phyloP scores from a whole-genome alignment of 2,329 filamentous ascomycete species.

The Colletotrichum acutatum region DNA sequence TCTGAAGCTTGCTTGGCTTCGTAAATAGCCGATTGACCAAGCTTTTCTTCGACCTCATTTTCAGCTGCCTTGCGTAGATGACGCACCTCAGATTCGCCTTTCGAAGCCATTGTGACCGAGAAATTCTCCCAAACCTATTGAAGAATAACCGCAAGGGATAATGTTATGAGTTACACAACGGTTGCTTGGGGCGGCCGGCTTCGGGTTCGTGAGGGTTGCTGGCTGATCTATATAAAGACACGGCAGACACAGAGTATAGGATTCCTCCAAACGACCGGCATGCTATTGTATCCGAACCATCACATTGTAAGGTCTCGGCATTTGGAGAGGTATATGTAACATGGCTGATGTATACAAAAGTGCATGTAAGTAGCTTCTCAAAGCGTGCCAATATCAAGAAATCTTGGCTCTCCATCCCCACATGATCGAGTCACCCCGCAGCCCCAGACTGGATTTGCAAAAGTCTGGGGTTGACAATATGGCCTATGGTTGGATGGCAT shows the following conservation, averaged over 20 bases:
- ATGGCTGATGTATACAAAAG: not conserved
- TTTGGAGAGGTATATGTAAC: not conserved
- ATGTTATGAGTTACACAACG: not conserved
- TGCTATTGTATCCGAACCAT: constrained; percentile 1
- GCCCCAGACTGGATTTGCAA: not conserved
- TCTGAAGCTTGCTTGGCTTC: constrained; percentile 32
- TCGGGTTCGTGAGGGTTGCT: not conserved
- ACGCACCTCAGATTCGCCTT: constrained; percentile 14
- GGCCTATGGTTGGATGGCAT: not conserved
- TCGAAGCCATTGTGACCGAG: constrained; percentile 3
- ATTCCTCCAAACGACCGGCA: not conserved
- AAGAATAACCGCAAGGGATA: not conserved
- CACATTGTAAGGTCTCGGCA: not conserved
- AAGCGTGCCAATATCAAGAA: not conserved
- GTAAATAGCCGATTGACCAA: constrained; percentile 25
- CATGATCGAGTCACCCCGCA: not conserved
- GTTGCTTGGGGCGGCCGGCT: not conserved
- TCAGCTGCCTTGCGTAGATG: constrained; percentile 26
- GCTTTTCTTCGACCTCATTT: constrained; percentile 28
- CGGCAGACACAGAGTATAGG: not conserved
- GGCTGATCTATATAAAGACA: not conserved
- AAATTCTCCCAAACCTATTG: too few relatives aligned
- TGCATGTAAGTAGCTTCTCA: not conserved
- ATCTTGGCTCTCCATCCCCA: not conserved
- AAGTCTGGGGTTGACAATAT: not conserved